Evolutionary conservation across 305 asterid species (phyloP).

Genomic region (Fraxinus velutina): DNA sequence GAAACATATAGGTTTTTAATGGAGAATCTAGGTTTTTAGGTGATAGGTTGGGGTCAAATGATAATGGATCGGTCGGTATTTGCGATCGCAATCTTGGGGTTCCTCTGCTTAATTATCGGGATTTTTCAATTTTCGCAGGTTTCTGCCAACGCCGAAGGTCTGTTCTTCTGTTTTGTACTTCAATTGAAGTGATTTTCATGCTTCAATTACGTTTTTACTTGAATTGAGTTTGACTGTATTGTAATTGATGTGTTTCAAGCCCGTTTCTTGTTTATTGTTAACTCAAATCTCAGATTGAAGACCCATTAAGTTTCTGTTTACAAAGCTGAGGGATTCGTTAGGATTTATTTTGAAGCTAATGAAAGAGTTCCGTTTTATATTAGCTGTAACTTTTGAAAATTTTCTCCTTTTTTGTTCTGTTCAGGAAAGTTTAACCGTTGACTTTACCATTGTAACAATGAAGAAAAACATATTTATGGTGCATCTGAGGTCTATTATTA

Average conservation of each 20-base stretch:
- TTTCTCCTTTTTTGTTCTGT: not conserved
- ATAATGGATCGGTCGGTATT: constrained; percentile 52
- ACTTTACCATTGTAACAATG: not conserved
- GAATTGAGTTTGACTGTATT: constrained; percentile 16
- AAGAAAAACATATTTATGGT: not conserved
- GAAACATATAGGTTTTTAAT: constrained; percentile 7
- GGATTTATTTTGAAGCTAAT: not conserved
- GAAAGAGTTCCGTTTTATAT: not conserved
- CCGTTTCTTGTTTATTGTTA: not conserved
- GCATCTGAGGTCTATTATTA: not conserved
- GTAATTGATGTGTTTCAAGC: not conserved
- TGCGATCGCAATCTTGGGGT: constrained; percentile 38
- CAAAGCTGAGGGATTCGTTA: not conserved
- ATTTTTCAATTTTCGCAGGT: constrained; percentile 41
- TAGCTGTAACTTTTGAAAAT: not conserved
- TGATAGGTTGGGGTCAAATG: constrained; percentile 20
- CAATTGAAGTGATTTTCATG: not conserved
- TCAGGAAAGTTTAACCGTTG: not conserved
- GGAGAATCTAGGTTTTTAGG: constrained; percentile 34
- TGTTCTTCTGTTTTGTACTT: constrained; percentile 16
- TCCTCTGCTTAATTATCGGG: constrained; percentile 43
- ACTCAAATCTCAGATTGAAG: not conserved
- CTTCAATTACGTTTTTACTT: constrained; percentile 30
- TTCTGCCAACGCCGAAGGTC: constrained; percentile 70
- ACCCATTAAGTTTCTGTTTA: not conserved